Evolutionary conservation across 2,329 filamentous ascomycete genomes (phyloP), one percentile per base, ranked within the genome.

Genomic region (Lasiodiplodia theobromae): DNA sequence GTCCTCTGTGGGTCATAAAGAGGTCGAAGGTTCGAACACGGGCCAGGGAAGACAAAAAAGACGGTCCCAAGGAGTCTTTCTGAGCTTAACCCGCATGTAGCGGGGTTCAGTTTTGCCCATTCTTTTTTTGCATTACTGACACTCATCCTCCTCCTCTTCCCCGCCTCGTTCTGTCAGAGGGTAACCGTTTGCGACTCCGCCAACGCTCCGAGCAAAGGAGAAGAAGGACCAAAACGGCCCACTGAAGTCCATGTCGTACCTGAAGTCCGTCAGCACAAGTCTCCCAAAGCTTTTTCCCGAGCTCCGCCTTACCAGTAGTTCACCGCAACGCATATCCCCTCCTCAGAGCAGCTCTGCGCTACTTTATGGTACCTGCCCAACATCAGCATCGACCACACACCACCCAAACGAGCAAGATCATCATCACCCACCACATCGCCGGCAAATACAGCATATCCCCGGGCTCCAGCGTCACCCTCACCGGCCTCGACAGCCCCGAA

Each of bases 381-480:
- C 4, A 37, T 56, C 25, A 68, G 57, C 51, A 12, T 34, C 34
- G 21, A 62, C 11, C 23, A 37, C 21, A 25, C 7, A 3, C 38
- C 21, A 10, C 7, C 21, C 23, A 40, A 28, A 25, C 10, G 6
- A 76, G 25, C 5, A 21, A 8, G 40, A 44, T 2, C 6, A 40
- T 0, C 2, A 40, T 84, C 77, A 40, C 84, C 77, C 71, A 92
- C 92, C 92, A 96, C 84, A 94, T 87, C 6, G 91, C 89, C 7
- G 92, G 92, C 37, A 96, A 81, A 79, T 96, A 96, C 18, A 96
- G 78, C 89, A 96, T 92, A 76, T 96, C 92, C 0, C 92, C 92
- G 11, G 89, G 86, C 0, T 89, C 78, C 3, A 96, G 79, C 0
- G 89, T 91, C 1, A 94, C 88, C n/a, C 86, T 82, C 70, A 93